phyloP scores from a whole-genome alignment of 371 early-diverging fungal species.

The Syncephalastrum contaminatum region DNA sequence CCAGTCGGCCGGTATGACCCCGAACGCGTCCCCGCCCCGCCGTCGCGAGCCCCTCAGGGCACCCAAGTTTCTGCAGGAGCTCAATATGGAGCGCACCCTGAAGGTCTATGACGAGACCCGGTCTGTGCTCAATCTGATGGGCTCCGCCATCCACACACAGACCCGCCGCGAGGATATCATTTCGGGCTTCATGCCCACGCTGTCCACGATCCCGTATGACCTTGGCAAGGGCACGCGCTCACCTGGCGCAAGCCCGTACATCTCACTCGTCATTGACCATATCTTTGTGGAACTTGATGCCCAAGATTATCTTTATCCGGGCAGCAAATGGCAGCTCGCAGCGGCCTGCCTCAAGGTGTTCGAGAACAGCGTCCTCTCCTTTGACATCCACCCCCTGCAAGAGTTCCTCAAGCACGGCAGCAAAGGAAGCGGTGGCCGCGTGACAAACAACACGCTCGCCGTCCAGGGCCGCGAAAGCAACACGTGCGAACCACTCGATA shows the following conservation, averaged over 20 bases:
- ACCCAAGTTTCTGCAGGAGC: conserved; percentile 28
- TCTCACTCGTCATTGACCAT: conserved; percentile 77
- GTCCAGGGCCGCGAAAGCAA: conserved; percentile 15
- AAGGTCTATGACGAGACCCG: conserved; percentile 84
- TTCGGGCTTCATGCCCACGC: conserved; percentile 31
- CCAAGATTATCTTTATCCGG: conserved; percentile 66
- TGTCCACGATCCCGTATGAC: conserved; percentile 55
- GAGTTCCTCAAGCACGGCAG: conserved; percentile 2
- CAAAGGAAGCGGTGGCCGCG: not conserved
- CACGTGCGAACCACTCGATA: conserved; percentile 5
- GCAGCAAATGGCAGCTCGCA: conserved; percentile 78
- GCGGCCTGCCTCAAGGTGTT: conserved; percentile 74
- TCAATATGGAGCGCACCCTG: conserved; percentile 39
- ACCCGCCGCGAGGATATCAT: conserved; percentile 33
- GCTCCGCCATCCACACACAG: conserved; percentile 68
- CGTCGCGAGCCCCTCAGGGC: not conserved
- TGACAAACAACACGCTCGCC: conserved; percentile 11
- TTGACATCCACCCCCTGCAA: conserved; percentile 54
- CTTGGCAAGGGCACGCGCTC: conserved; percentile 63
- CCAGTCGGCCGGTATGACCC: not conserved
- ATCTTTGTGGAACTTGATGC: conserved; percentile 72
- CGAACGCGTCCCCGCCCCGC: not conserved
- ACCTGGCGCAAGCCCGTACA: conserved; percentile 80
- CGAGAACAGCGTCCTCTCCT: conserved; percentile 76
- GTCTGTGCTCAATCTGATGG: conserved; percentile 76